phyloP scores from a whole-genome alignment of 2,329 filamentous ascomycete species.

The Cladosporium velox region DNA sequence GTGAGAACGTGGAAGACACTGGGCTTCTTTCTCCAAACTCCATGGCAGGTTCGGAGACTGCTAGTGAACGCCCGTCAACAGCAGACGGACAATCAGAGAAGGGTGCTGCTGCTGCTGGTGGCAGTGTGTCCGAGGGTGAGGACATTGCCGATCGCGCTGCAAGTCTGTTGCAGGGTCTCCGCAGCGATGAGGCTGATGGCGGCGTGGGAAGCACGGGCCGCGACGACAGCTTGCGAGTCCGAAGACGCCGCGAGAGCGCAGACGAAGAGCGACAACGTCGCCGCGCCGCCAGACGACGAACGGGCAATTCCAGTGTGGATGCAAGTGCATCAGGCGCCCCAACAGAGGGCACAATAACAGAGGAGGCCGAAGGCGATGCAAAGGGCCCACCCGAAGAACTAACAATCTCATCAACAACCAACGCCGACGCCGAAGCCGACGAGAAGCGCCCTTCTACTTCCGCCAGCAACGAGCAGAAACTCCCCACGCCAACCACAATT shows the following conservation, averaged over 20 bases:
- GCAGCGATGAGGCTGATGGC: constrained; percentile 61
- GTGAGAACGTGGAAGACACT: constrained; percentile 35
- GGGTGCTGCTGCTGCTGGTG: not conserved
- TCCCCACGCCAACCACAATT: constrained; percentile 30
- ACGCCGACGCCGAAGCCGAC: constrained; percentile 23
- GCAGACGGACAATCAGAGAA: constrained; percentile 17
- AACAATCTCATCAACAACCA: constrained; percentile 37
- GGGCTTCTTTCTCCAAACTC: constrained; percentile 34
- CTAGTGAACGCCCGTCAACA: not conserved
- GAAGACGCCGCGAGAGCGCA: constrained; percentile 68
- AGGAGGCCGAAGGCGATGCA: constrained; percentile 27
- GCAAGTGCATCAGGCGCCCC: constrained; percentile 34
- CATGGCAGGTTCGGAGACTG: constrained; percentile 9
- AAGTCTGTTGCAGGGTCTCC: constrained; percentile 78
- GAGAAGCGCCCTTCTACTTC: constrained; percentile 21
- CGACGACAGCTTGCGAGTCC: constrained; percentile 51
- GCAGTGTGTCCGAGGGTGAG: constrained; percentile 52
- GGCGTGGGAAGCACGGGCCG: constrained; percentile 15
- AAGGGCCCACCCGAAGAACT: constrained; percentile 19
- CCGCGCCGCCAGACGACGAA: constrained; percentile 54
- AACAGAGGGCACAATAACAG: constrained; percentile 38
- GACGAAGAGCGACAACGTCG: constrained; percentile 74
- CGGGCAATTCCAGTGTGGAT: constrained; percentile 36
- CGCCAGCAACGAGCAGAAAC: constrained; percentile 10
- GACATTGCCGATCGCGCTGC: constrained; percentile 86